Percentiles rank a stretch among this genome's conserved stretches.
These are phyloP conservation scores for Penicillium mononematosum DNA, from an alignment of 495 filamentous ascomycete species.

Conservation along the genomic window DNA sequence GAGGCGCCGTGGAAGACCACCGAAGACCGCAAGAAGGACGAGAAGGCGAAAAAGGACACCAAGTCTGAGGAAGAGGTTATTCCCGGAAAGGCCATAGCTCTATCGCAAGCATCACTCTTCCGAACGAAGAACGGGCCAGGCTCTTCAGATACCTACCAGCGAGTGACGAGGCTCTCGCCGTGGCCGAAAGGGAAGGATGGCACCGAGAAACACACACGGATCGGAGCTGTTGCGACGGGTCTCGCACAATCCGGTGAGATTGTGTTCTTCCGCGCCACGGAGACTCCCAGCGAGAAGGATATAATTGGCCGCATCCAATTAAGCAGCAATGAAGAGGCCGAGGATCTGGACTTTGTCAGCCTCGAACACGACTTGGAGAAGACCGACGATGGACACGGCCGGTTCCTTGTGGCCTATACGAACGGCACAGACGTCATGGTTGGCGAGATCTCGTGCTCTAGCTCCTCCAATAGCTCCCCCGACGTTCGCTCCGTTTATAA, in stretches of 20 bases:
- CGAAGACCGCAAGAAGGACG: constrained; percentile 18
- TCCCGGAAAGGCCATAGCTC: constrained; percentile 48
- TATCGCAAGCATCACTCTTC: constrained; percentile 64
- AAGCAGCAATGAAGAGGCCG: constrained; percentile 63
- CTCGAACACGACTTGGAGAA: constrained; percentile 31
- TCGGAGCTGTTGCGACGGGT: constrained; percentile 74
- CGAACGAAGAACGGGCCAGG: constrained; percentile 44
- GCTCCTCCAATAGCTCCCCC: constrained; percentile 45
- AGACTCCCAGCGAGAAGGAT: constrained; percentile 55
- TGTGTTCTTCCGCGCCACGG: constrained; percentile 69
- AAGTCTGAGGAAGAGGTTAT: constrained; percentile 22
- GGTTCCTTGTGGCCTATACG: constrained; percentile 75
- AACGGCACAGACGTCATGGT: constrained; percentile 70
- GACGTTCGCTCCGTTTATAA: constrained; percentile 61
- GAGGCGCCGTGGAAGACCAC: constrained; percentile 41
- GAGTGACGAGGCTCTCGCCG: constrained; percentile 70
- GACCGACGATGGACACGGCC: constrained; percentile 36
- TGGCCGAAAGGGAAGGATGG: constrained; percentile 42
- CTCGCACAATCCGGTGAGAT: constrained; percentile 72
- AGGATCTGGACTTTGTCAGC: constrained; percentile 75
- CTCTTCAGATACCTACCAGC: constrained; percentile 70
- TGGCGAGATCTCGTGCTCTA: constrained; percentile 37
- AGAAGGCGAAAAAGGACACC: constrained; percentile 30
- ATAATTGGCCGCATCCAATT: constrained; percentile 66
- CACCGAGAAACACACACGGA: constrained; percentile 38